Evolutionary conservation across 192 early-diverging fungal species (phyloP), one percentile per base, ranked within the genome.

Genomic region (Backusella luteola): DNA sequence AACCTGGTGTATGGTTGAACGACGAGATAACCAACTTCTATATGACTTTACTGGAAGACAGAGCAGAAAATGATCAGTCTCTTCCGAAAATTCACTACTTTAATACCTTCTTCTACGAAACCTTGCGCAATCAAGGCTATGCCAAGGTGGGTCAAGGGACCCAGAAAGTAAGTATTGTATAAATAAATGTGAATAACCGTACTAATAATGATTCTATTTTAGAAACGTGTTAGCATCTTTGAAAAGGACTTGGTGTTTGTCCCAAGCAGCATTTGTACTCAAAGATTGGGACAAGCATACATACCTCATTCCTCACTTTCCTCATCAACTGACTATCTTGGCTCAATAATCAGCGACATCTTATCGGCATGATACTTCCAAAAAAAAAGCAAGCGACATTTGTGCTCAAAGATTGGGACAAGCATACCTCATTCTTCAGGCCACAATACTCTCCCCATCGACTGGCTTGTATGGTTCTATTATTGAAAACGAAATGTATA

Each of bases 21-120:
- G 97, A 99, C 79, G 95, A 96, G 81, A 84, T 92, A n/a, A 97
- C 98, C 81, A 98, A 99, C 79, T 96, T 93, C 82, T 98, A 97
- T 80, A 89, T 93, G 73, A 85, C 91, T 46, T 80, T 99, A 63
- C 85, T 96, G 15, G 87, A 91, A 73, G 81, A 87, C 0, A 89
- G 96, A 12, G 77, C 90, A 44, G 77, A 82, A 23, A 75, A 79
- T 34, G 9, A 84, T 6, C 49, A 74, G 0, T 67, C 52, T 23
- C 69, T 90, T 36, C 94, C 94, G 0, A 87, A 85, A 35, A 84
- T 97, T 3, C 93, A 97, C 76, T 89, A 89, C 34, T 99, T 98
- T 81, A 98, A 93, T 81, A 96, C 95, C 0, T 96, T 96, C 77
- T 99, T 99, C 81, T 98, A 89, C 82, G 79, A 87, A 42, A 93